Percentiles rank a stretch among this genome's conserved stretches.
Conservation (phyloP, 306 rosid species). For the Rubus parviflorus region DNA sequence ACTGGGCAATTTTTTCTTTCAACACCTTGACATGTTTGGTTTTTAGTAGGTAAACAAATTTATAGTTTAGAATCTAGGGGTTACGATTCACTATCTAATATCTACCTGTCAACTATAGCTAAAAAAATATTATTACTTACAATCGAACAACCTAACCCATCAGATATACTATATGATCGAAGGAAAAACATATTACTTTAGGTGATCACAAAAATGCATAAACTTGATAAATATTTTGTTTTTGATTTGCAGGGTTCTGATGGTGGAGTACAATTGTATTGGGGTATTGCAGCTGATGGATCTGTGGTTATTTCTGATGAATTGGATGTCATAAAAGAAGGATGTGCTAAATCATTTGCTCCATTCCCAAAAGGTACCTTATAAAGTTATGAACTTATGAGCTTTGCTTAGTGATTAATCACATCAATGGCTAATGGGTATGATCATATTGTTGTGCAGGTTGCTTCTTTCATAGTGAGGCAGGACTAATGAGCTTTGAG, state of each 20-base stretch:
- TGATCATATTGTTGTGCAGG: constrained; percentile 42
- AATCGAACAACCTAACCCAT: not conserved
- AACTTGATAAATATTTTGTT: not conserved
- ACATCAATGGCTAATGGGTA: not conserved
- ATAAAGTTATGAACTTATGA: not conserved
- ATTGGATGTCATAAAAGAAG: constrained; percentile 74
- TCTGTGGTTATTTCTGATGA: constrained; percentile 97
- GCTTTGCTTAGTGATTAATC: not conserved
- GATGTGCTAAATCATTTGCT: constrained; percentile 97
- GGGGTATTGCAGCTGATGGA: constrained; percentile 98
- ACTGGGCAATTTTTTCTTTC: too few relatives aligned
- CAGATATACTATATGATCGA: too few relatives aligned
- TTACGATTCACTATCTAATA: too few relatives aligned
- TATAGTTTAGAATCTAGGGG: not conserved
- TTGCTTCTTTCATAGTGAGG: constrained; percentile 90
- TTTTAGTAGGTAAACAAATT: too few relatives aligned
- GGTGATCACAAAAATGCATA: not conserved
- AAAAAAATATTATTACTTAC: not conserved
- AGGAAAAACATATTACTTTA: not conserved
- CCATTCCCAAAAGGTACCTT: constrained; percentile 83
- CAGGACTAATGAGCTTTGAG: constrained; percentile 91
- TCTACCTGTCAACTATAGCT: not conserved
- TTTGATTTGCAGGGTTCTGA: constrained; percentile 68
- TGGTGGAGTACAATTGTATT: constrained; percentile 85
- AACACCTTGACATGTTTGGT: too few relatives aligned